Evolutionary conservation across 2,329 filamentous ascomycete species (phyloP), one percentile per base, ranked within the genome.

Genomic region (Atkinsonella hypoxylon): DNA sequence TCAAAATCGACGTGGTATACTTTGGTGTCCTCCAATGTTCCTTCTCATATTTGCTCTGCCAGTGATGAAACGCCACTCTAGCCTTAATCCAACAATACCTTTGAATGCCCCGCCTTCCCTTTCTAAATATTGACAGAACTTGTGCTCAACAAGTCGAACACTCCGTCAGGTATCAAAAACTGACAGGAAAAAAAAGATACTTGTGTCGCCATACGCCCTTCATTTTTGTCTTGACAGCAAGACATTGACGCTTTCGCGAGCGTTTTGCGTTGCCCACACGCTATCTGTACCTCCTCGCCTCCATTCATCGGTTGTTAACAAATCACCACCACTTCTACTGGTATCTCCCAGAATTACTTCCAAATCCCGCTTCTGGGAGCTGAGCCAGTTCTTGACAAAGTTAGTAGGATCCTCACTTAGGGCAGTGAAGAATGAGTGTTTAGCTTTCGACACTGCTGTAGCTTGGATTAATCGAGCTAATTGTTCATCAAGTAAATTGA

Each of bases 331-430:
- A 69, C 86, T 72, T 50, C 82, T 76, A 48, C 81, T 78, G 1
- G 83, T 82, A 67, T 96, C 90, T 52, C 89, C 91, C 55, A 93
- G 77, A 45, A 96, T 84, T 7, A 93, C 82, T 62, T 95, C 89
- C 36, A 96, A 73, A 64, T 97, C 91, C 46, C 90, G 78, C 69
- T 89, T 89, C 71, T 98, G 93, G 15, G 85, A 91, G 61, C 83
- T 89, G 48, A 95, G 75, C 93, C 93, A 98, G 61, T 87, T 82
- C 56, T 80, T 82, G 53, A 96, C 76, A 61, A 97, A 97, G 12
- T 78, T 81, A 15, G 87, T 84, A 0, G 93, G 93, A 58, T 96
- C 89, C 56, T 85, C 80, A 53, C 82, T 80, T 56, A 97, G 74
- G 5, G 82, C 81, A 7, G 79, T 82, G 67, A 93, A 85, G 72